Evolutionary conservation across 805 yeast species (phyloP), one percentile per base, ranked within the genome.

Genomic region (Candida mattraensis): DNA sequence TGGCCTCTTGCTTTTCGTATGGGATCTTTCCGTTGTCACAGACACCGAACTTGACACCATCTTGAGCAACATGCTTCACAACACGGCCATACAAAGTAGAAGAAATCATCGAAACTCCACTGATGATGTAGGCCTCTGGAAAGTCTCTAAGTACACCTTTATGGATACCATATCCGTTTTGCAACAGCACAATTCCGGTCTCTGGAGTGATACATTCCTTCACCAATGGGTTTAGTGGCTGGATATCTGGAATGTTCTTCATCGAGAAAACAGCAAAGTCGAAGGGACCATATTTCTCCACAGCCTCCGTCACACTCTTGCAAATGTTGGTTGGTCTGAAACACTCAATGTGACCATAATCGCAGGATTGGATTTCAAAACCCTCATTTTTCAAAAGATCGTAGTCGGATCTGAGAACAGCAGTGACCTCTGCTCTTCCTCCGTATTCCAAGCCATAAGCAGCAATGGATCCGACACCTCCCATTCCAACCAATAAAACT

Each of bases 381-480:
- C 93, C 93, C 2, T 64, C 52, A 24, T 65, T 55, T 15, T 48
- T 41, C 20, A 82, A 79, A 21, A 56, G 58, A 3, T 74, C 72
- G 58, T 78, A 83, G 48, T 79, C 83, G 17, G 87, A 73, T 53
- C 93, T 70, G 3, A 80, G 71, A 5, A 82, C 83, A 10, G 77
- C 64, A 3, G 87, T 76, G 9, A 83, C 79, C 16, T 66, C 64
- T 7, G 76, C 67, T 27, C 65, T 58, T 0, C 71, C 75, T 28
- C 70, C 65, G 25, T 58, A 55, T 46, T 66, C 69, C 20, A 87
- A 64, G 0, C 84, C 76, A 32, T 80, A 70, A 0, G 94, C 86
- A 2, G 83, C 80, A 21, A 87, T 74, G 12, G 87, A 72, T 23
- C 96, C 96, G 8, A 87, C 93, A 24, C 95, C 95, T 11, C 95